Evolutionary conservation across 352 stramenopile genomes (phyloP).

Genomic region (Discostella stelligera): DNA sequence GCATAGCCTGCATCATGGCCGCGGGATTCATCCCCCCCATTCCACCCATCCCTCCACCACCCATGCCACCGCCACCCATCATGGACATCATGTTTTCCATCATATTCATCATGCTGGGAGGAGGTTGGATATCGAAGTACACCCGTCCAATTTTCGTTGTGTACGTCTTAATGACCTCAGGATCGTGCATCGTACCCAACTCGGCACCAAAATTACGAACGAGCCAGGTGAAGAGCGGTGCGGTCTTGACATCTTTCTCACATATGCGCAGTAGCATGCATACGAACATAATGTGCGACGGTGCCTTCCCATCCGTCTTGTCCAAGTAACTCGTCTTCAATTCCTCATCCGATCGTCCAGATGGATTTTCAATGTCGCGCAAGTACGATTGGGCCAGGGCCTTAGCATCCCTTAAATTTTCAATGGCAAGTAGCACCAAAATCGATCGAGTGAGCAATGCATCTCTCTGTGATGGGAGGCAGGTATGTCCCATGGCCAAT

Average conservation of each 20-base stretch:
- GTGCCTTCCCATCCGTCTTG: slow-evolving; percentile 72
- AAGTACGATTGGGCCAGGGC: slow-evolving; percentile 54
- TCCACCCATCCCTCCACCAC: slow-evolving; percentile 30
- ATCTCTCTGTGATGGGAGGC: slow-evolving; percentile 66
- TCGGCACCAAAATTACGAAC: slow-evolving; percentile 73
- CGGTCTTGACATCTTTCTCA: slow-evolving; percentile 75
- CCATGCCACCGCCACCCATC: slow-evolving; percentile 62
- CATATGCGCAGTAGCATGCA: slow-evolving; percentile 73
- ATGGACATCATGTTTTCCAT: slow-evolving; percentile 83
- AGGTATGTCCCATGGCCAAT: slow-evolving; percentile 59
- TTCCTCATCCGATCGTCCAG: slow-evolving; percentile 46
- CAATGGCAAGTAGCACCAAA: slow-evolving; percentile 63
- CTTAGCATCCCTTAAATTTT: slow-evolving; percentile 75
- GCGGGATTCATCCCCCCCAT: slow-evolving; percentile 72
- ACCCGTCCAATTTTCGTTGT: slow-evolving; percentile 80
- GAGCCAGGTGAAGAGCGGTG: slow-evolving; percentile 76
- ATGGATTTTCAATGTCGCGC: slow-evolving; percentile 58
- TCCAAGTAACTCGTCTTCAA: slow-evolving; percentile 71
- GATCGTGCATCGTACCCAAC: slow-evolving; percentile 68
- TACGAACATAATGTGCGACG: slow-evolving; percentile 73
- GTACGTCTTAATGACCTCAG: slow-evolving; percentile 64
- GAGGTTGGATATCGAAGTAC: slow-evolving; percentile 82
- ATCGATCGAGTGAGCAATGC: slow-evolving; percentile 69
- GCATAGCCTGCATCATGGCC: slow-evolving; percentile 68
- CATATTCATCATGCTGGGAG: slow-evolving; percentile 79